Percentiles rank a stretch among this genome's conserved stretches.
Evolutionary conservation across 139 green algal species (phyloP).

Genomic region (Picochlorum sp.): DNA sequence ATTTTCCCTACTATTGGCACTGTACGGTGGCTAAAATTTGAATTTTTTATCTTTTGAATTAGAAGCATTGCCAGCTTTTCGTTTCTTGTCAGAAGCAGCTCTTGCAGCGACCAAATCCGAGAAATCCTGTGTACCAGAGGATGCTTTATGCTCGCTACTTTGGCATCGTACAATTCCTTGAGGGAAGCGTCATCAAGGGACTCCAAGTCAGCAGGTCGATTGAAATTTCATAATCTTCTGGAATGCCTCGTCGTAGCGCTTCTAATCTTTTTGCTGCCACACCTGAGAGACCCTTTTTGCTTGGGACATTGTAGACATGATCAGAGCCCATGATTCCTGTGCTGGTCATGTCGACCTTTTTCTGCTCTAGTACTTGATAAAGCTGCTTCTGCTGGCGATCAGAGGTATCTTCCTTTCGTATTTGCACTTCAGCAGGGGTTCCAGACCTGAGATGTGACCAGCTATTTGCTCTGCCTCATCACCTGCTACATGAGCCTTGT

Average conservation of each 20-base stretch:
- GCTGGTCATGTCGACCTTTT: slow-evolving; percentile 31
- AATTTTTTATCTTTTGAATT: slow-evolving; percentile 51
- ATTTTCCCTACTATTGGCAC: background rate
- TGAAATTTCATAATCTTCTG: slow-evolving; percentile 73
- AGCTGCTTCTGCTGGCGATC: slow-evolving; percentile 29
- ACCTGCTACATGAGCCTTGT: slow-evolving; percentile 1
- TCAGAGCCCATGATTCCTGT: slow-evolving; percentile 68
- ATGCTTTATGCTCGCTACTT: slow-evolving; percentile 40
- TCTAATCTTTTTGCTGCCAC: slow-evolving; percentile 33
- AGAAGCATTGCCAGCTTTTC: slow-evolving; percentile 54
- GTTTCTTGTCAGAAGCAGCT: slow-evolving; percentile 71
- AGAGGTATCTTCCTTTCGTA: slow-evolving; percentile 65
- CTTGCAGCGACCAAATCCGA: slow-evolving; percentile 87
- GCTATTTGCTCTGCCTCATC: slow-evolving; percentile 38
- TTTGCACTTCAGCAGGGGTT: slow-evolving; percentile 79
- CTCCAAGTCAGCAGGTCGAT: slow-evolving; percentile 87
- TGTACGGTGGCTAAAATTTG: slow-evolving; percentile 31
- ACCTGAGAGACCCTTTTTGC: slow-evolving; percentile 22
- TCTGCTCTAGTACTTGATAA: slow-evolving; percentile 73
- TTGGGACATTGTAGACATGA: slow-evolving; percentile 85
- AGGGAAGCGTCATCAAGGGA: slow-evolving; percentile 67
- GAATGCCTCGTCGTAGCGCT: slow-evolving; percentile 22
- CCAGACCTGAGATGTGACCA: slow-evolving; percentile 58
- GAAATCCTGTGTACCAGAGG: slow-evolving; percentile 71
- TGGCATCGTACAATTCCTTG: slow-evolving; percentile 47